Evolutionary conservation across 305 asterid genomes (phyloP).

Genomic region (Striga hermonthica): DNA sequence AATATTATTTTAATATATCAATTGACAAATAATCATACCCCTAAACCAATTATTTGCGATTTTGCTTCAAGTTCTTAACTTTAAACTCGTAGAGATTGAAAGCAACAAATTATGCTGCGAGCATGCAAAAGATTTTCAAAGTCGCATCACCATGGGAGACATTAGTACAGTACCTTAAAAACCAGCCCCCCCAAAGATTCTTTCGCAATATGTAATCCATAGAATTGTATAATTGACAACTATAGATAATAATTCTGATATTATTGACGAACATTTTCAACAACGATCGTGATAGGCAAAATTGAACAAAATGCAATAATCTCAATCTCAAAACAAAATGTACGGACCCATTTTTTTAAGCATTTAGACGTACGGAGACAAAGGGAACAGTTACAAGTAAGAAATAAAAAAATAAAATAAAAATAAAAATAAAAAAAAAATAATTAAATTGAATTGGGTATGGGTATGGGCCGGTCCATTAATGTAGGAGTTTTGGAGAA

Average conservation of each 20-base stretch:
- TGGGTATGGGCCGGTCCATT: slow-evolving; percentile 15
- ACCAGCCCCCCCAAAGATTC: background rate
- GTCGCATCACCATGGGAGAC: background rate
- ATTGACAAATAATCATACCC: too few relatives aligned
- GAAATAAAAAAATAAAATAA: background rate
- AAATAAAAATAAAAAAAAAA: background rate
- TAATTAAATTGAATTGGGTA: background rate
- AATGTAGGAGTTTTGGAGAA: slow-evolving; percentile 17
- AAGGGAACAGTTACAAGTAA: too few relatives aligned
- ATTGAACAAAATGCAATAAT: background rate
- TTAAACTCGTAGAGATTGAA: too few relatives aligned
- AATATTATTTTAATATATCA: too few relatives aligned
- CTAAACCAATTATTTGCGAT: too few relatives aligned
- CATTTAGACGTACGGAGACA: too few relatives aligned
- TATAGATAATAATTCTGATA: background rate
- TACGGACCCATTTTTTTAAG: background rate
- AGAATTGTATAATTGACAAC: too few relatives aligned
- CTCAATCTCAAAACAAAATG: background rate
- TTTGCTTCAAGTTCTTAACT: too few relatives aligned
- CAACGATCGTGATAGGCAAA: background rate
- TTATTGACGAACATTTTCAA: background rate
- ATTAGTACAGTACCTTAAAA: background rate
- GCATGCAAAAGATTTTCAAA: background rate
- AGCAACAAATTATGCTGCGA: too few relatives aligned
- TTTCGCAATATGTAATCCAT: too few relatives aligned